Evolutionary conservation across 2,329 filamentous ascomycete species (phyloP), one percentile per base, ranked within the genome.

Genomic region (Aspergillus amoenus): DNA sequence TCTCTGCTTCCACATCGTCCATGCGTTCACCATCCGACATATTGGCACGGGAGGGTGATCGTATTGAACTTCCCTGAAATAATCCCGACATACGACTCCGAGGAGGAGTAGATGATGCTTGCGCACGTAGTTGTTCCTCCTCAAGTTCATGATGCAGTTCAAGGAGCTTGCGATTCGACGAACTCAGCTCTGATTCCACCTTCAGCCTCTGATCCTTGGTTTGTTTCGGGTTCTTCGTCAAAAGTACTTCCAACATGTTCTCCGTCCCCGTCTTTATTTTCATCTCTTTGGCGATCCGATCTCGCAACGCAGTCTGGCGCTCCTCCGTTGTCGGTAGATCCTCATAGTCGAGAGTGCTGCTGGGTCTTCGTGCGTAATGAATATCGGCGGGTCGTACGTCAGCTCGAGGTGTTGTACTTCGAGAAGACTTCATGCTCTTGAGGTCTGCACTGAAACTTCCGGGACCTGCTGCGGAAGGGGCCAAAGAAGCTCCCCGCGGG

Each of bases 251-350:
- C 40, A 99, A 81, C 84, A 99, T 88, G 72, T 99, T 99, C 79
- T 99, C 94, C 57, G 93, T 97, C 18, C 94, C 94, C 68, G 93
- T 90, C 75, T 96, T 97, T 72, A 99, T 97, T 81, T 97, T 97
- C 78, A 93, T 88, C 78, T 99, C 95, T 68, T 95, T 93, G 65
- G 92, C 93, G 62, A 99, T 88, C 69, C 88, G 85, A 66, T 97
- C 93, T 68, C 89, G 88, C 61, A 97, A 82, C 51, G 85, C 81
- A 21, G 87, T 84, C 67, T 96, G 86, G 41, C 86, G 84, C 74
- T 91, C 87, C 72, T 96, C 91, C 13, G 86, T 82, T 9, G 81
- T 82, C 61, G 65, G 78, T 64, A 68, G 75, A 58, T 85, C 84
- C 52, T 87, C 85, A 64, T 90, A 88, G 54, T 88, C 87, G 27